phyloP scores from a whole-genome alignment of 1,284 basidiomycete species.

The Porogramme epimiltina region DNA sequence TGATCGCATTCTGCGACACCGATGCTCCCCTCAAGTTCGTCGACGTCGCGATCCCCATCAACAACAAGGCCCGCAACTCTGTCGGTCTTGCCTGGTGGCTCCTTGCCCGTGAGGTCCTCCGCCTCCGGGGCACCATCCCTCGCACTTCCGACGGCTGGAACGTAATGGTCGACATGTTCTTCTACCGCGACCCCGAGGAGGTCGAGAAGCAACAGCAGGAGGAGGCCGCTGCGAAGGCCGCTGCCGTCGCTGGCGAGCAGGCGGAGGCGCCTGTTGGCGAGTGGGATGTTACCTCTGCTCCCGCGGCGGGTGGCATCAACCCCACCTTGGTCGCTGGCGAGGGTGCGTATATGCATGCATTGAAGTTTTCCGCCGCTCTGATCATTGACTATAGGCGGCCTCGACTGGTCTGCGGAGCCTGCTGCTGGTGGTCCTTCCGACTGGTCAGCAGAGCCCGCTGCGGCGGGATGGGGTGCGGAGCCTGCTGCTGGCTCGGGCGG shows the following conservation, averaged over 20 bases:
- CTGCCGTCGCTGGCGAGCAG: conserved; percentile 55
- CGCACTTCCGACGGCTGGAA: conserved; percentile 92
- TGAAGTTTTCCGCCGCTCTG: background rate
- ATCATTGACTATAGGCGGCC: conserved; percentile 49
- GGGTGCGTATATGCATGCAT: conserved; percentile 44
- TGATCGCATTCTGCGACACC: conserved; percentile 98
- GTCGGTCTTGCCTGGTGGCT: conserved; percentile 99
- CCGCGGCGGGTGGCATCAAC: conserved; percentile 71
- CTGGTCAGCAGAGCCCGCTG: conserved; percentile 82
- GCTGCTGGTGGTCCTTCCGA: conserved; percentile 59
- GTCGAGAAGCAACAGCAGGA: conserved; percentile 96
- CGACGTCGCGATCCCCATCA: conserved; percentile 97
- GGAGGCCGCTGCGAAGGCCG: conserved; percentile 82
- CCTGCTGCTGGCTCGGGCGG: conserved; percentile 39
- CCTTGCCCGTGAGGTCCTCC: conserved; percentile 96
- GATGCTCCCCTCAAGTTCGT: conserved; percentile 97
- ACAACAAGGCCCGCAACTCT: conserved; percentile 98
- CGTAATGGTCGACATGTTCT: conserved; percentile 99
- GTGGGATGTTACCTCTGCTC: conserved; percentile 79
- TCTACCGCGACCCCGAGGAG: conserved; percentile 99
- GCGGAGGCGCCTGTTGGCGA: conserved; percentile 62
- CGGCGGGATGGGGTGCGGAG: conserved; percentile 64
- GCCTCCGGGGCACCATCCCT: conserved; percentile 91
- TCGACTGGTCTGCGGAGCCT: conserved; percentile 85
- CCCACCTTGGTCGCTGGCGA: conserved; percentile 73